Base-by-base conservation (phyloP, 179 eudicot species). In the Carnegiea gigantea region DNA sequence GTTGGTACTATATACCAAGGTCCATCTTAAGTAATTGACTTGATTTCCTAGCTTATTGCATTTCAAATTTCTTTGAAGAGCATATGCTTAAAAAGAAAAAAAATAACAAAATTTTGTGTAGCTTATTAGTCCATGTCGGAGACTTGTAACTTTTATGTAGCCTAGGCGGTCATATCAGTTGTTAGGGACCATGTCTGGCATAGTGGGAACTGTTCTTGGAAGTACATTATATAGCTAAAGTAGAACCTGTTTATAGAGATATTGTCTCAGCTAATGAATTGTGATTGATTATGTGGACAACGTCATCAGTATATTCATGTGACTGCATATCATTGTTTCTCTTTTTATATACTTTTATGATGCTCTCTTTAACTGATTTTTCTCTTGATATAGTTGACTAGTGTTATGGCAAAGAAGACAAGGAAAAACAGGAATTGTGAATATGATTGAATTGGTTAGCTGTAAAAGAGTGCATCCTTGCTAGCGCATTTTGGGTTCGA, bases 401-500 rank as follows among this genome's bases (percentile, higher is more conserved):
- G 14, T 33, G 76, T n/a, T 40, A 17, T 43, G 6, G 51, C 26
- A 44, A 21, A 15, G 28, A 21, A 73, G 76, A 21, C n/a, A n/a
- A n/a, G 49, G 24, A 33, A 73, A 73, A 20, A 21, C 0, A 20
- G 26, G 24, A 73, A 73, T 18, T 73, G 26, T 44, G 6, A 23
- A 6, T 65, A 33, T 67, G 38, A 59, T 44, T 1, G 30, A 51
- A 57, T 62, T 53, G 48, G 71, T 53, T 70, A 48, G 17, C 12
- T 44, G 59, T 74, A 33, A 24, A 48, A 28, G 73, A 73, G 24
- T 68, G 43, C 79, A 44, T 48, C 30, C 15, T 30, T 24, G 40
- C 72, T 78, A 81, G 49, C 36, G n/a, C 23, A 33, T 44, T 46
- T 48, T 62, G 59, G 44, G 76, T 54, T 43, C 28, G 40, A 81